Percentiles rank a stretch among this genome's conserved stretches.
These are phyloP conservation scores for Chimonanthus salicifolius DNA, from an alignment of 164 flowering plant genomes.

Conservation along the genomic window DNA sequence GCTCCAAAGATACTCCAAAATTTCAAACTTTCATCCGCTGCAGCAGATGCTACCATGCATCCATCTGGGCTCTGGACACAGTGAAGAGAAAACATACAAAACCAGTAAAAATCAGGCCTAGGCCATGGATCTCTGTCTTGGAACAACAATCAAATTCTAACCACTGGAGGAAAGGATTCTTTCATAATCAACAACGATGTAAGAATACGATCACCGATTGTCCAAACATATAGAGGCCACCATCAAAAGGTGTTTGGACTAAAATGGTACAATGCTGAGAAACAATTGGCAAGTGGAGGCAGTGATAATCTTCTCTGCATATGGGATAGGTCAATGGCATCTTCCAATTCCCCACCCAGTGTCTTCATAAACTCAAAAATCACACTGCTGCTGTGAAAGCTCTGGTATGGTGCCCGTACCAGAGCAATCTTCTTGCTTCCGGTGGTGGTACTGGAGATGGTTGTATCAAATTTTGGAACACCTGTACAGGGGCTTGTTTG, in stretches of 20 bases:
- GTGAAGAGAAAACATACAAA: no score
- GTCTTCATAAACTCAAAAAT: slow-evolving; percentile 57
- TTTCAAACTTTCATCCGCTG: no score
- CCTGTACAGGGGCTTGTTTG: slow-evolving; percentile 57
- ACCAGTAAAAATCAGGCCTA: no score
- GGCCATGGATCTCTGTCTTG: neutral
- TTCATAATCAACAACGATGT: slow-evolving; percentile 6
- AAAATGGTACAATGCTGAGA: slow-evolving; percentile 56
- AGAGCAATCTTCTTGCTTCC: slow-evolving; percentile 49
- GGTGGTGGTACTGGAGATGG: slow-evolving; percentile 58
- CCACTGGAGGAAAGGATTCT: neutral
- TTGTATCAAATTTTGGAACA: slow-evolving; percentile 62
- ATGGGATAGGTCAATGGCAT: slow-evolving; percentile 44
- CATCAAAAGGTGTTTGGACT: slow-evolving; percentile 57
- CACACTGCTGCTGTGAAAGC: slow-evolving; percentile 66
- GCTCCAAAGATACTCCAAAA: no score
- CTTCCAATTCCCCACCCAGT: slow-evolving; percentile 36
- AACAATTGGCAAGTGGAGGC: slow-evolving; percentile 61
- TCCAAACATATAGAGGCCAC: slow-evolving; percentile 51
- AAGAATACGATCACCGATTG: slow-evolving; percentile 40
- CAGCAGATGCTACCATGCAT: no score
- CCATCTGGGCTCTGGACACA: no score
- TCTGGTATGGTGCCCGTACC: slow-evolving; percentile 67
- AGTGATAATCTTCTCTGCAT: slow-evolving; percentile 55
- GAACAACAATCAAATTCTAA: neutral